phyloP scores from a whole-genome alignment of 148 eudicot species.

The Agrostemma githago region DNA sequence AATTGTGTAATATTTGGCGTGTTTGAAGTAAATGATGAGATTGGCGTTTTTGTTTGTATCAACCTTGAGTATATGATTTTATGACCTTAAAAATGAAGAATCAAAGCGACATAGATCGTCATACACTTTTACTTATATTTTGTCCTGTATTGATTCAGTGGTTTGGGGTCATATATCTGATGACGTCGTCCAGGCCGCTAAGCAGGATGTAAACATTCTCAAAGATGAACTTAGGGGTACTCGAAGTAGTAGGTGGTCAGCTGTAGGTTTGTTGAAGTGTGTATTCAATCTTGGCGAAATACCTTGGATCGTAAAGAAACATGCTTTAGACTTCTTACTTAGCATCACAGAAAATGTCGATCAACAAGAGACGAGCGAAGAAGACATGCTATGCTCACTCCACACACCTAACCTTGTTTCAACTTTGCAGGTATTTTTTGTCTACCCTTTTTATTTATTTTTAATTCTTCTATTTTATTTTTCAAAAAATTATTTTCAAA shows the following conservation, averaged over 20 bases:
- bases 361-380: constrained; percentile 33
- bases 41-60: too few species aligned
- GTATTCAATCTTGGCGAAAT: constrained; percentile 43
- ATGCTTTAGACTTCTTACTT: constrained; percentile 60
- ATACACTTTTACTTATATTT: constrained; percentile 1
- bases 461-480: too few species aligned
- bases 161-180: constrained; percentile 74
- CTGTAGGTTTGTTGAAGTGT: constrained; percentile 57
- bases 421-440: constrained; percentile 61
- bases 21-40: not conserved
- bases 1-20: too few species aligned
- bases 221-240: constrained; percentile 49
- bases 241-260: constrained; percentile 69
- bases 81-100: not conserved
- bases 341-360: constrained; percentile 39
- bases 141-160: constrained; percentile 36
- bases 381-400: constrained; percentile 37
- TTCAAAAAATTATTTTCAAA: too few species aligned
- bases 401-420: constrained; percentile 43
- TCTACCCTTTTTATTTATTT: not conserved
- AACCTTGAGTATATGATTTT: too few species aligned
- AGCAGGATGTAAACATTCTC: constrained; percentile 44
- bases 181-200: constrained; percentile 51
- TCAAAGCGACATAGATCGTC: not conserved
- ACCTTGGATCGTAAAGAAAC: constrained; percentile 65